These are phyloP conservation scores for Globisporangium ultimum DNA, from an alignment of 352 stramenopile genomes.

Conservation along the genomic window DNA sequence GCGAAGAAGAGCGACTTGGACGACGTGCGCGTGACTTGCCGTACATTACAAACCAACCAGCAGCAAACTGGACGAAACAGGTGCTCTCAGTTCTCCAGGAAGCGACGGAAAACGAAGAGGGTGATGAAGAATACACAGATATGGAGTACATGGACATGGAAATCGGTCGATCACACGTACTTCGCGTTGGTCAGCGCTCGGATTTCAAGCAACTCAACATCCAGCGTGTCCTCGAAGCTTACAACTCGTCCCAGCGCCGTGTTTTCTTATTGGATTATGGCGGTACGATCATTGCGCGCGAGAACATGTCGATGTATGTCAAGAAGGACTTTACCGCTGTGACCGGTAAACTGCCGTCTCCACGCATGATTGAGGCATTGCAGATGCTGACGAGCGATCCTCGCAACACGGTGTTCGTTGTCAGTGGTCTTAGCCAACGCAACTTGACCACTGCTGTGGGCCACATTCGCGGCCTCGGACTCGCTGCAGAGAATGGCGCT, in stretches of 20 bases:
- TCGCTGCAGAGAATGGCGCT: conserved; percentile 94
- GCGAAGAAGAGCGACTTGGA: conserved; percentile 81
- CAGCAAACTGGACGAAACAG: conserved; percentile 95
- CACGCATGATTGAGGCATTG: conserved; percentile 88
- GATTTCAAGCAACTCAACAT: conserved; percentile 88
- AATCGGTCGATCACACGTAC: conserved; percentile 68
- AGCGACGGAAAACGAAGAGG: conserved; percentile 55
- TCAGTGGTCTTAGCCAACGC: conserved; percentile 91
- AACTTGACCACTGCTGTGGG: conserved; percentile 91
- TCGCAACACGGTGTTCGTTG: conserved; percentile 97
- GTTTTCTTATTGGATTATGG: conserved; percentile 98
- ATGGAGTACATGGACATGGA: conserved; percentile 89
- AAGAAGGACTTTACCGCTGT: conserved; percentile 95
- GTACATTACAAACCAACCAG: conserved; percentile 93
- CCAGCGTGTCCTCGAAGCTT: conserved; percentile 79
- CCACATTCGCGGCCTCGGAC: conserved; percentile 89
- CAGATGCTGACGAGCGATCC: conserved; percentile 87
- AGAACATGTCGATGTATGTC: conserved; percentile 94
- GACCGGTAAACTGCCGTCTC: conserved; percentile 90
- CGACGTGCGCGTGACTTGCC: conserved; percentile 93
- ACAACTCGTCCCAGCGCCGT: conserved; percentile 77
- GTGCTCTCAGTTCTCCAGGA: conserved; percentile 90
- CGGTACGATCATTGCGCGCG: conserved; percentile 91
- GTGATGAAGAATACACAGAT: conserved; percentile 76
- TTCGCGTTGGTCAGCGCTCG: conserved; percentile 57